Percentiles rank a stretch among this genome's conserved stretches.
Evolutionary conservation across 306 rosid genomes (phyloP).

Genomic region (Acacia crassicarpa): DNA sequence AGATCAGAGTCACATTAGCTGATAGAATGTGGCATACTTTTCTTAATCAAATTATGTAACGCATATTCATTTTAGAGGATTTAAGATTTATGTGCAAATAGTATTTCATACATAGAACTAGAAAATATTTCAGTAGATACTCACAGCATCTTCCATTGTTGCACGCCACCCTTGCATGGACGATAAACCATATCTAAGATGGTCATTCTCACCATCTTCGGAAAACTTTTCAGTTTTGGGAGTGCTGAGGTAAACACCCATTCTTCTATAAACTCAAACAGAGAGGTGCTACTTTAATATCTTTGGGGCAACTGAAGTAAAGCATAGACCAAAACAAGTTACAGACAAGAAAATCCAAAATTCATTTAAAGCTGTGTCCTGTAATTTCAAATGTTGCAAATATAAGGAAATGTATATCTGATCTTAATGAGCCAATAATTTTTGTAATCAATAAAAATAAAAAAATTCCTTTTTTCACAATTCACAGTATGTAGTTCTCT

Average conservation of each 20-base stretch:
- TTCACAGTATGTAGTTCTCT: neutral
- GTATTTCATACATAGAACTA: slow-evolving; percentile 20
- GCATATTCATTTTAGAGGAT: slow-evolving; percentile 12
- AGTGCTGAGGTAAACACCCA: slow-evolving; percentile 83
- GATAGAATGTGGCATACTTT: neutral
- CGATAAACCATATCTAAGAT: slow-evolving; percentile 80
- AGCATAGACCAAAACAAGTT: slow-evolving; percentile 3
- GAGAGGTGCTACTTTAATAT: slow-evolving; percentile 15
- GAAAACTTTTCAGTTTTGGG: slow-evolving; percentile 90
- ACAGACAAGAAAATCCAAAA: slow-evolving; percentile 1
- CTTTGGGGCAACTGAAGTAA: slow-evolving; percentile 5
- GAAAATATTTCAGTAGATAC: slow-evolving; percentile 33
- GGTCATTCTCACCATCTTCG: slow-evolving; percentile 73
- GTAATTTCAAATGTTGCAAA: slow-evolving; percentile 1
- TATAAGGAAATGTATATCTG: neutral
- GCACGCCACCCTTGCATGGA: slow-evolving; percentile 99
- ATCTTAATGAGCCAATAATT: neutral
- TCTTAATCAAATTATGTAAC: neutral
- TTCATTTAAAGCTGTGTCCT: neutral
- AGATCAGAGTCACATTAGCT: neutral
- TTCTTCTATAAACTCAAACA: slow-evolving; percentile 37
- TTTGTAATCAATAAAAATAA: neutral
- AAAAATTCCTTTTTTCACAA: neutral
- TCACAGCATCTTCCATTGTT: slow-evolving; percentile 97
- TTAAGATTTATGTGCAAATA: neutral